A percentile compares a stretch with the other conserved stretches of the same genome.
These are phyloP conservation scores for Punctularia strigosozonata DNA, from an alignment of 768 basidiomycete species.

Conservation along the genomic window DNA sequence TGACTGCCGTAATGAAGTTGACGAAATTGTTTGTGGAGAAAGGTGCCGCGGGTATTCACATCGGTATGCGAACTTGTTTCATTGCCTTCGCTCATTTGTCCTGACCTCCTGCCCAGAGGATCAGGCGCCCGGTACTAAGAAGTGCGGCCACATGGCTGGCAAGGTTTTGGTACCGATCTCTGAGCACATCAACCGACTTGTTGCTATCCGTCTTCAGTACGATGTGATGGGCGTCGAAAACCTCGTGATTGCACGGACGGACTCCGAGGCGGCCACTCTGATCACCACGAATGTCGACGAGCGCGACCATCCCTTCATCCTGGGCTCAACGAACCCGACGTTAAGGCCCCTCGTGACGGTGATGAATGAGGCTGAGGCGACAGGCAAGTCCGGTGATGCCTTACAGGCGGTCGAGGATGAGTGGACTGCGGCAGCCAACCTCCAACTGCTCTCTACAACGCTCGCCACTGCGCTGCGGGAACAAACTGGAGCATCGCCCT, in stretches of 20 bases:
- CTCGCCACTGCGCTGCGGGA: slow-evolving; percentile 56
- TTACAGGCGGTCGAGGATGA: slow-evolving; percentile 84
- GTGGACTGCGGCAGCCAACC: slow-evolving; percentile 70
- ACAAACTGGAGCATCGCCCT: slow-evolving; percentile 35
- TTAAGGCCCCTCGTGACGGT: slow-evolving; percentile 60
- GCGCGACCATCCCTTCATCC: slow-evolving; percentile 96
- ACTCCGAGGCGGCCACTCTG: slow-evolving; percentile 95
- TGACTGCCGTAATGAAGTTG: slow-evolving; percentile 98
- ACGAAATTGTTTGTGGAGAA: slow-evolving; percentile 98
- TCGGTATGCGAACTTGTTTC: too few species aligned
- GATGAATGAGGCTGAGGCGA: slow-evolving; percentile 77
- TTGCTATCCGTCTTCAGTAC: slow-evolving; percentile 93
- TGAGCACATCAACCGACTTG: slow-evolving; percentile 96
- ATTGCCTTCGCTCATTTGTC: too few species aligned
- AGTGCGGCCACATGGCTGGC: slow-evolving; percentile 89
- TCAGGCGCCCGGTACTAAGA: slow-evolving; percentile 96
- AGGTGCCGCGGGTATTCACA: slow-evolving; percentile 94
- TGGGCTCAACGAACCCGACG: slow-evolving; percentile 74
- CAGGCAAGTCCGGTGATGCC: slow-evolving; percentile 67
- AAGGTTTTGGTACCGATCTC: slow-evolving; percentile 95
- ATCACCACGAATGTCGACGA: slow-evolving; percentile 95
- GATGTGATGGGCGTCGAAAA: slow-evolving; percentile 99
- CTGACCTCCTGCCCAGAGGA: too few species aligned
- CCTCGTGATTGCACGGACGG: slow-evolving; percentile 86
- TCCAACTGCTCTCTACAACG: slow-evolving; percentile 66